Base-by-base conservation (phyloP, 1,284 basidiomycete genomes). In the Vanrija sp. region DNA sequence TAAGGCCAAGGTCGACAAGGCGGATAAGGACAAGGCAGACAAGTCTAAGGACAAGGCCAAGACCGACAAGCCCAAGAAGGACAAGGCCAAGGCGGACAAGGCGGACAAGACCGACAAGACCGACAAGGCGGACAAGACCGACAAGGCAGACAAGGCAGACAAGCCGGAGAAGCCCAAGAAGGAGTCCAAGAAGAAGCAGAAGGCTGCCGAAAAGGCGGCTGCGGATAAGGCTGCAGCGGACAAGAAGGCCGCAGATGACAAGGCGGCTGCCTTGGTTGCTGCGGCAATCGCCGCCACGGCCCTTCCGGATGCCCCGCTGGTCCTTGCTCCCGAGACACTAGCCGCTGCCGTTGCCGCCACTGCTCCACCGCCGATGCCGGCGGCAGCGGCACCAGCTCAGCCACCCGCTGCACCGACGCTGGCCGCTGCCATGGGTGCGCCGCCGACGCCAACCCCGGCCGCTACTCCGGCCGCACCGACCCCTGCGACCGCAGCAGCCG, bases 401-500 rank as follows among this genome's bases (percentile, higher is more conserved):
- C 41, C 47, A 3, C 38, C 38, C 10, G 31, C 45, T 12, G 31
- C 45, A 2, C 25, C 45, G 14, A 22, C 27, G 3, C 4, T 24
- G 4, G 19, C 27, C 1, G 16, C 45, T 4, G 45, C 35, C 19
- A 19, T 24, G 2, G 36, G 50, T 8, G 46, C 49, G 25, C 37
- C 49, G 7, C 49, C 49, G 25, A 36, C 48, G 3, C 27, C 53
- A 16, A 47, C 48, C 20, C 49, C 54, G 5, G 42, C 45, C 16
- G 36, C 56, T 20, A 50, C 59, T 9, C 38, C 57, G 25, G 54
- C 49, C 24, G 39, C 54, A 7, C 48, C 60, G 3, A 41, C 56
- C 36, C 36, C 48, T 9, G 39, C 53, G 16, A 45, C 56, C 20
- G 51, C 60, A 41, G 52, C 57, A 31, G 60, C 48, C 36, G 54